Conservation (phyloP, 2,329 filamentous ascomycete species). For the Fusarium coicis region DNA sequence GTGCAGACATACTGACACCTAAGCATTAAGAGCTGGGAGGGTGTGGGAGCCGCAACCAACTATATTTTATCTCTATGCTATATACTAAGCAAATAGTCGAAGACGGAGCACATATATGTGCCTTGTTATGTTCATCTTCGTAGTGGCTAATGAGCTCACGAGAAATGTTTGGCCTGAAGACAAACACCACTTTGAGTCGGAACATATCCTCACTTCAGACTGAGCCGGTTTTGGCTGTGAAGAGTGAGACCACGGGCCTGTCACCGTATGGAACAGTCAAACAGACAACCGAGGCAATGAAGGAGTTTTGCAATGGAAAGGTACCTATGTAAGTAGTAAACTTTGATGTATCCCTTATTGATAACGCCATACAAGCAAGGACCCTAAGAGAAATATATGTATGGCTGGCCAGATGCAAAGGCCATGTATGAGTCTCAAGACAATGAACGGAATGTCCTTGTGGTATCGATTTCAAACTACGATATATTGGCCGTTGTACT, state of each 20-base stretch:
- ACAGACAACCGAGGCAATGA: background rate
- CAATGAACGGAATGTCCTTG: background rate
- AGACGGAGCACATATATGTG: constrained; percentile 9
- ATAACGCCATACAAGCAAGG: background rate
- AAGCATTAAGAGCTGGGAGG: background rate
- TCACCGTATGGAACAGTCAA: background rate
- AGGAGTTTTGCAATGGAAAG: background rate
- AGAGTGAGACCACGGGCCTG: background rate
- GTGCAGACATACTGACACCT: background rate
- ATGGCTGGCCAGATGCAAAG: background rate
- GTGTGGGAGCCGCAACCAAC: constrained; percentile 5
- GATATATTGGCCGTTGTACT: background rate
- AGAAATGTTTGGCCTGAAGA: background rate
- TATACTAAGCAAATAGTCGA: background rate
- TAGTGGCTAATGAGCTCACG: background rate
- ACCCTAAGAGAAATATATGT: background rate
- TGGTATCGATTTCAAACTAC: background rate
- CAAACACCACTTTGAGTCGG: background rate
- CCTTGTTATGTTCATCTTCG: background rate
- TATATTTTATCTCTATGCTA: background rate
- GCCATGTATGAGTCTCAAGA: background rate
- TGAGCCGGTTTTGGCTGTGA: background rate
- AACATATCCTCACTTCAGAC: background rate
- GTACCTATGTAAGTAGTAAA: background rate
- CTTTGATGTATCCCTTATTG: background rate